phyloP scores from a whole-genome alignment of 768 basidiomycete species.

The Calocybe gangraenosa region DNA sequence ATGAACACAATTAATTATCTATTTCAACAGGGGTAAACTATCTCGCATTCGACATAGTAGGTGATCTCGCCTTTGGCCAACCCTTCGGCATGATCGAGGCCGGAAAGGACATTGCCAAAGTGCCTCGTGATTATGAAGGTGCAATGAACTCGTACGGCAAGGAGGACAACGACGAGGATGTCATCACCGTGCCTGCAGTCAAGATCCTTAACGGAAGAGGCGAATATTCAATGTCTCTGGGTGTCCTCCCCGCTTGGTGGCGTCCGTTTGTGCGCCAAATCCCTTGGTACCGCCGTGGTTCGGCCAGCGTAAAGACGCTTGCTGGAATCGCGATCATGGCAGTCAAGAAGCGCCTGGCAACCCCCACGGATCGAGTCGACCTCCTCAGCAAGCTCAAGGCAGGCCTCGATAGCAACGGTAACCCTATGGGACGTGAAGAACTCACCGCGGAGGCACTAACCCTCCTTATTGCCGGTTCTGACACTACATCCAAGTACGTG shows the following conservation, averaged over 20 bases:
- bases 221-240: constrained; percentile 82
- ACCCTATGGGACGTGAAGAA: constrained; percentile 76
- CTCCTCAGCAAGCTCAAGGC: constrained; percentile 76
- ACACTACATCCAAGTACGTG: constrained; percentile 88
- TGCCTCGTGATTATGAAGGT: constrained; percentile 51
- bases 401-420: constrained; percentile 75
- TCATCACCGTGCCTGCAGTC: constrained; percentile 67
- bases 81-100: constrained; percentile 87
- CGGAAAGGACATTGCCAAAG: constrained; percentile 67
- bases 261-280: constrained; percentile 59
- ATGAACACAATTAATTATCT: constrained; percentile 6
- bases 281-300: constrained; percentile 76
- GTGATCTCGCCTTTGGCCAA: constrained; percentile 82
- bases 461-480: constrained; percentile 83
- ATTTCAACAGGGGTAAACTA: constrained; percentile 43
- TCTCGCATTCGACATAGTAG: constrained; percentile 68
- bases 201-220: constrained; percentile 85
- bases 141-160: constrained; percentile 57
- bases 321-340: constrained; percentile 79
- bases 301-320: constrained; percentile 62
- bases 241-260: constrained; percentile 69
- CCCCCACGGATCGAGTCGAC: constrained; percentile 72
- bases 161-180: constrained; percentile 35
- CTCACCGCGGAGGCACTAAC: constrained; percentile 87
- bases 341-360: constrained; percentile 69